phyloP scores from a whole-genome alignment of 495 filamentous ascomycete species.

The Neurospora sublineolata region DNA sequence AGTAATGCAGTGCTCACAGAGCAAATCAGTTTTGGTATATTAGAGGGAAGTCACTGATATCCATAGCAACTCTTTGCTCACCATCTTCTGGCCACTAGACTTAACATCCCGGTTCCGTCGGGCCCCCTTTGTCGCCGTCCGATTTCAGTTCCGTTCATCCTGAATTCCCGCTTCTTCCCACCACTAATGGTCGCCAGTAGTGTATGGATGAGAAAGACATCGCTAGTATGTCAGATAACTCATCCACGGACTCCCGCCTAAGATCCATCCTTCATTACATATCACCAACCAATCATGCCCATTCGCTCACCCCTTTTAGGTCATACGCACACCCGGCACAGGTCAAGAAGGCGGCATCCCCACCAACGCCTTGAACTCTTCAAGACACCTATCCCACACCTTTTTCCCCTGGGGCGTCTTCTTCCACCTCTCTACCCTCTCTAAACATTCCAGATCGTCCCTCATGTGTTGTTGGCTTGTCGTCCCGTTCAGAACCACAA shows the following conservation, averaged over 20 bases:
- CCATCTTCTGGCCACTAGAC: neutral
- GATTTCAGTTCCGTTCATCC: neutral
- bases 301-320: neutral
- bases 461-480: conserved; percentile 51
- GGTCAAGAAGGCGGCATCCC: conserved; percentile 3
- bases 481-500: conserved; percentile 60
- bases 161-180: neutral
- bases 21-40: neutral
- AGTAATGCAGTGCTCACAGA: neutral
- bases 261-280: neutral
- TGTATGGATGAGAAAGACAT: neutral
- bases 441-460: conserved; percentile 48
- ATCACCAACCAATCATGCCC: neutral
- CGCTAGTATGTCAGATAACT: neutral
- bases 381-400: conserved; percentile 35
- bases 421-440: conserved; percentile 37
- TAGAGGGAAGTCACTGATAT: neutral
- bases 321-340: neutral
- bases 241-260: neutral
- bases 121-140: neutral
- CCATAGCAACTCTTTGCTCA: neutral
- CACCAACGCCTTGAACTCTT: conserved; percentile 29
- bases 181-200: neutral
- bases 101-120: neutral
- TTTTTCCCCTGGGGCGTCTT: conserved; percentile 26